Evolutionary conservation across 768 basidiomycete genomes (phyloP).

Genomic region (Tricholoma sp.): DNA sequence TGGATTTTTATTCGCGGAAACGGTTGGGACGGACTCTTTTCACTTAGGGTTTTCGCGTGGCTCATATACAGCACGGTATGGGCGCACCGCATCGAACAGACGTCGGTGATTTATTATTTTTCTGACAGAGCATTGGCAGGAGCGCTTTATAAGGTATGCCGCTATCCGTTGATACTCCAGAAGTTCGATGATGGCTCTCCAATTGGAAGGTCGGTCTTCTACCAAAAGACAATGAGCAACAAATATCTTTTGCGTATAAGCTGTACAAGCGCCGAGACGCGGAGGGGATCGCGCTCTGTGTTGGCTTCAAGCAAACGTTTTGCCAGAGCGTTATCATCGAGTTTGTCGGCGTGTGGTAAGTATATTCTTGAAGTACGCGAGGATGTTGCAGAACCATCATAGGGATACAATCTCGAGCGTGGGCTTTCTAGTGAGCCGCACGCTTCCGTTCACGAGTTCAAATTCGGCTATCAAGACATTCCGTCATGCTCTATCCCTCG

Average conservation of each 20-base stretch:
- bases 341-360: constrained; percentile 76
- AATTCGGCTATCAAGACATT: constrained; percentile 65
- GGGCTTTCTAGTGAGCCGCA: constrained; percentile 53
- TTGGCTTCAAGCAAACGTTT: constrained; percentile 71
- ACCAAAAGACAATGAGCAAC: constrained; percentile 59
- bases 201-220: constrained; percentile 64
- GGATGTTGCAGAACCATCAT: neutral
- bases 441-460: constrained; percentile 61
- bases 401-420: constrained; percentile 83
- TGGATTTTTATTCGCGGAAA: constrained; percentile 4
- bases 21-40: neutral
- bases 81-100: neutral
- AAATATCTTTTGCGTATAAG: constrained; percentile 71
- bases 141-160: constrained; percentile 58
- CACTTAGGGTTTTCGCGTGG: constrained; percentile 66
- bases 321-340: constrained; percentile 65
- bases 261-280: constrained; percentile 54
- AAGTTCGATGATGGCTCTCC: neutral
- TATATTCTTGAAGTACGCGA: neutral
- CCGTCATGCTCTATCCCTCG: constrained; percentile 72
- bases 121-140: constrained; percentile 65
- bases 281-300: constrained; percentile 40
- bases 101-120: neutral
- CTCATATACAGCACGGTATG: constrained; percentile 38
- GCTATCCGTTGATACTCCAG: neutral